Evolutionary conservation across 108 stramenopile genomes (phyloP).

Genomic region (Cyclostephanos tholiformis): DNA sequence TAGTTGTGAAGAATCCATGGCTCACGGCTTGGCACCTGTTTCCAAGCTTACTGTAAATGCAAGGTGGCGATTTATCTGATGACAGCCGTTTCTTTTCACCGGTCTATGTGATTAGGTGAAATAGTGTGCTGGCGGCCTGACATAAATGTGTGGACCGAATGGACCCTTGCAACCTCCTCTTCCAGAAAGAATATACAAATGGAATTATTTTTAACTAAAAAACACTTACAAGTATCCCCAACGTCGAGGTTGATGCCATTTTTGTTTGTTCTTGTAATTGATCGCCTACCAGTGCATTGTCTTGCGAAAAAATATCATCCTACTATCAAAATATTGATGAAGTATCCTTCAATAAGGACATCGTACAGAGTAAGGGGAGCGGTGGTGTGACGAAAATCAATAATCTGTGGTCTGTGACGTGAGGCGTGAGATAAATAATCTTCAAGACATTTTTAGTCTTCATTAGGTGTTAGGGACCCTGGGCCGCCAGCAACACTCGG

Average conservation of each 20-base stretch:
- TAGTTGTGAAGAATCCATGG: neutral
- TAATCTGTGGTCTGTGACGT: too few species aligned
- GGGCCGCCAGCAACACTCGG: too few species aligned
- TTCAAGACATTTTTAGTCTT: too few species aligned
- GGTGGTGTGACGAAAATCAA: too few species aligned
- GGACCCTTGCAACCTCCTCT: neutral
- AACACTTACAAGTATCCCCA: neutral
- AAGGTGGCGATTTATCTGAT: neutral
- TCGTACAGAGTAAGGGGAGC: too few species aligned
- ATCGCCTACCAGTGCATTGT: neutral
- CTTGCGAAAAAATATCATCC: too few species aligned
- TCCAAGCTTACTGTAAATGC: neutral
- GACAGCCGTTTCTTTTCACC: slow-evolving; percentile 2
- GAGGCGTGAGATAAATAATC: too few species aligned
- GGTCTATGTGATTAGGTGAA: neutral
- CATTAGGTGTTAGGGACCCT: too few species aligned
- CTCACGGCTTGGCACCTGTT: neutral
- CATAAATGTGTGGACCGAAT: neutral
- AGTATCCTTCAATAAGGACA: too few species aligned
- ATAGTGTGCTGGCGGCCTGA: neutral
- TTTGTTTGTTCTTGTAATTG: neutral
- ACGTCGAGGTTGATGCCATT: too few species aligned
- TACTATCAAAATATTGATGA: too few species aligned
- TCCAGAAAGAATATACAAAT: neutral
- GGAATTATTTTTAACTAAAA: neutral